These are phyloP conservation scores for Penicillium steckii DNA, from an alignment of 495 filamentous ascomycete species.

Conservation along the genomic window DNA sequence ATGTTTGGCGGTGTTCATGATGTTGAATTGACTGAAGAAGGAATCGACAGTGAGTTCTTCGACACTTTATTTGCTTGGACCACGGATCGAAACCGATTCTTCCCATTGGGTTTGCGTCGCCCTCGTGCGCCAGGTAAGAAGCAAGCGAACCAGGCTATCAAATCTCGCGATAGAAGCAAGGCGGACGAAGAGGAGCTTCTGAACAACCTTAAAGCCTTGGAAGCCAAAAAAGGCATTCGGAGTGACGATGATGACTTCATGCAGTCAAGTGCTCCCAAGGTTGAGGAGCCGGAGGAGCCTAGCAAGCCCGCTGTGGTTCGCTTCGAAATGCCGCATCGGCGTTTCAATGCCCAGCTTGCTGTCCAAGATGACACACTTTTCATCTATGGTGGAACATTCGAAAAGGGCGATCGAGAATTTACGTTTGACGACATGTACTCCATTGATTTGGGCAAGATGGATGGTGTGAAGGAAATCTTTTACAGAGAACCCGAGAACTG, in stretches of 20 bases:
- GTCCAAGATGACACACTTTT: slow-evolving; percentile 91
- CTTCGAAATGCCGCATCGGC: slow-evolving; percentile 78
- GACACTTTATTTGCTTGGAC: slow-evolving; percentile 88
- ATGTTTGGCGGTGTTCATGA: slow-evolving; percentile 94
- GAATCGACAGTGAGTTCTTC: slow-evolving; percentile 95
- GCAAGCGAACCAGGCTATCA: slow-evolving; percentile 53
- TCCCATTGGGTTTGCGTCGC: slow-evolving; percentile 74
- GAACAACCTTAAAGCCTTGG: slow-evolving; percentile 75
- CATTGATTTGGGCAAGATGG: slow-evolving; percentile 85
- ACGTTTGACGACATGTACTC: slow-evolving; percentile 93
- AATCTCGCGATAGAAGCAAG: slow-evolving; percentile 66
- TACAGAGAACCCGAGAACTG: slow-evolving; percentile 81
- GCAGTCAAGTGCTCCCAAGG: slow-evolving; percentile 34
- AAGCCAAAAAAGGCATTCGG: slow-evolving; percentile 61
- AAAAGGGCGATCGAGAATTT: slow-evolving; percentile 90
- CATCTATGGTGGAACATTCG: slow-evolving; percentile 91
- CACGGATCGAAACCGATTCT: slow-evolving; percentile 90
- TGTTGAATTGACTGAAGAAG: slow-evolving; percentile 90
- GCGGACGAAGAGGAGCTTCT: slow-evolving; percentile 89
- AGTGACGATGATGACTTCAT: slow-evolving; percentile 52
- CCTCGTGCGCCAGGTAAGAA: slow-evolving; percentile 62
- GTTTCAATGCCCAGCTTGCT: slow-evolving; percentile 87
- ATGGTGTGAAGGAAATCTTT: slow-evolving; percentile 88
- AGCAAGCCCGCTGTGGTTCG: slow-evolving; percentile 47
- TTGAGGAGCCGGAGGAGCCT: slow-evolving; percentile 52